Base-by-base conservation (phyloP, 495 filamentous ascomycete species). In the Thermochaetoides thermophila region DNA sequence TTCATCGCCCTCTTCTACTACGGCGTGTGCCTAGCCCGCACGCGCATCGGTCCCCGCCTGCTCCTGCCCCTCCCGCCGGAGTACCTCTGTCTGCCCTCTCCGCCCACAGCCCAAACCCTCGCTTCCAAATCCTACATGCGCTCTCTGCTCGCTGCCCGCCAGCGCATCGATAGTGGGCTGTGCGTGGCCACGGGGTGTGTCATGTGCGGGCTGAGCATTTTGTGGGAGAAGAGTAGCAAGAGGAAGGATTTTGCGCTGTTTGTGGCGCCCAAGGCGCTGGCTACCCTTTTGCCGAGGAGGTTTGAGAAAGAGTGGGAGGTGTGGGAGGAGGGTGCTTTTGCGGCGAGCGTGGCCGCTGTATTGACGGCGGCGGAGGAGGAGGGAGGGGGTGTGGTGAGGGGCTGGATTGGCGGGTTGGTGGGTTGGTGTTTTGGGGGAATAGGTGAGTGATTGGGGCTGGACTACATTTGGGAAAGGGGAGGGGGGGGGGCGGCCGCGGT, bases 1-100 rank as follows among this genome's bases (percentile, higher is more conserved):
- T 93, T 91, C 52, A 77, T 93, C 38, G 59, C 69, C 7, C 60
- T 87, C 2, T 91, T 89, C 42, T 95, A 87, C 57, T 93, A 93
- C 52, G 73, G 74, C 17, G 79, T 95, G 5, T 95, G 86, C 48
- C 70, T 94, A 0, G 66, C 78, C 2, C 70, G 86, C 20, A 86
- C 80, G 3, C 63, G 80, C n/a, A 32, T 94, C 7, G 85, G 86
- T 0, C 86, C 86, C 2, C 57, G 58, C 30, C 20, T 91, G 16
- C 59, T 87, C 17, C n/a, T 60, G 66, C 12, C 56, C 47, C 2
- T 62, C n/a, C n/a, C n/a, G n/a, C n/a, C n/a, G n/a, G n/a, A n/a
- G n/a, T n/a, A n/a, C n/a, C n/a, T n/a, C n/a, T n/a, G n/a, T n/a
- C n/a, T n/a, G n/a, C n/a, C n/a, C n/a, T n/a, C n/a, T n/a, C n/a